These are phyloP conservation scores for Ganoderma lucidum DNA, from an alignment of 1,284 basidiomycete species.

Conservation along the genomic window DNA sequence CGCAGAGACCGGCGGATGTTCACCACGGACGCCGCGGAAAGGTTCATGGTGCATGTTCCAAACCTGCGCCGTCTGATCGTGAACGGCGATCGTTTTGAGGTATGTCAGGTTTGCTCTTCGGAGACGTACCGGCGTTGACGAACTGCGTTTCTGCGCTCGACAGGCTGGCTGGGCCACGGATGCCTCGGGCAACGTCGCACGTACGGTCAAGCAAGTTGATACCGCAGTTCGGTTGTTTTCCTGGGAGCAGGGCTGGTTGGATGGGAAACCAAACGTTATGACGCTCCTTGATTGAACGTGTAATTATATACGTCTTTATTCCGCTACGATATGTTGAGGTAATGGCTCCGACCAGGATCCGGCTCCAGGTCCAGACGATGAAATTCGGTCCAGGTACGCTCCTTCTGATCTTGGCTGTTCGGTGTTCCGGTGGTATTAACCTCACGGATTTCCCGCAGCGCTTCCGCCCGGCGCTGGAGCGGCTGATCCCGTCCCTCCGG, in stretches of 20 bases:
- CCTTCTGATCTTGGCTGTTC: not conserved
- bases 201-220: not conserved
- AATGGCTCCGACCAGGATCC: not conserved
- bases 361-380: not conserved
- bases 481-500: conserved; percentile 1
- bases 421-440: conserved; percentile 2
- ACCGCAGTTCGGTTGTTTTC: not conserved
- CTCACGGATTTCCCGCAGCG: not conserved
- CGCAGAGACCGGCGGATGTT: not conserved
- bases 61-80: not conserved
- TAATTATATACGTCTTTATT: not conserved
- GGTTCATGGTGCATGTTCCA: not conserved
- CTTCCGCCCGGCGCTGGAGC: not conserved
- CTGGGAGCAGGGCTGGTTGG: not conserved
- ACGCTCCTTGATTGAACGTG: not conserved
- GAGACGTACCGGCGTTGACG: not conserved
- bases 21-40: not conserved
- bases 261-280: not conserved
- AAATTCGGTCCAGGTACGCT: not conserved
- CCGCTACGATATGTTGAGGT: not conserved
- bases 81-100: not conserved
- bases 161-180: not conserved
- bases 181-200: not conserved
- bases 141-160: not conserved
- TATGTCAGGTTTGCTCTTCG: not conserved